Percentiles rank a stretch among this genome's conserved stretches.
Conservation (phyloP, 2,329 filamentous ascomycete genomes). For the Colletotrichum coccodes region DNA sequence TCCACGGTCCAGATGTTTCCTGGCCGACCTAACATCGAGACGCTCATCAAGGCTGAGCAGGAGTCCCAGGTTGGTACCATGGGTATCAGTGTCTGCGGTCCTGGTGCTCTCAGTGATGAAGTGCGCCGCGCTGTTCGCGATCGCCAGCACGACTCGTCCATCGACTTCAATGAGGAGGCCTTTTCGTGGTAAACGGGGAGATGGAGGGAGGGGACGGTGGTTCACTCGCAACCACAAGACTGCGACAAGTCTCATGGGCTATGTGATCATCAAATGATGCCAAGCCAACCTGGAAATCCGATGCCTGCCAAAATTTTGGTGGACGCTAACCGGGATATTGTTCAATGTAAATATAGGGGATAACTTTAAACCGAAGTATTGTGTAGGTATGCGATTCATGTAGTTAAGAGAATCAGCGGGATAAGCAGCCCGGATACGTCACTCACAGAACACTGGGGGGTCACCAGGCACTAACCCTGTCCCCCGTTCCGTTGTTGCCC, state of each 20-base stretch:
- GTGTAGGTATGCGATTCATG: conserved; percentile 1
- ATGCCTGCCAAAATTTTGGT: neutral
- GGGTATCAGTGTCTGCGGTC: conserved; percentile 80
- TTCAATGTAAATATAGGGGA: conserved; percentile 23
- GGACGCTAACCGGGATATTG: neutral
- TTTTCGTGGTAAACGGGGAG: conserved; percentile 65
- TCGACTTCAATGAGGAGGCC: conserved; percentile 84
- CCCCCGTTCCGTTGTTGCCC: neutral
- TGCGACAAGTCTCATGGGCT: neutral
- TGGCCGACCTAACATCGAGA: conserved; percentile 78
- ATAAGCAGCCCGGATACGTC: conserved; percentile 1
- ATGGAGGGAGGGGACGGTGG: neutral
- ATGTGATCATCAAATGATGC: no score
- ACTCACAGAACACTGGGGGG: neutral
- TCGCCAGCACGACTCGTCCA: conserved; percentile 71
- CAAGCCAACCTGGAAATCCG: neutral
- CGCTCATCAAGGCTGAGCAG: conserved; percentile 78
- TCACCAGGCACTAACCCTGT: neutral
- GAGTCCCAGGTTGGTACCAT: conserved; percentile 79
- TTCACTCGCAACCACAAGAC: no score
- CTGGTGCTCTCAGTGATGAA: conserved; percentile 79
- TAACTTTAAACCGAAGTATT: neutral
- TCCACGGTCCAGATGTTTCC: conserved; percentile 88
- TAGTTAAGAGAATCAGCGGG: neutral
- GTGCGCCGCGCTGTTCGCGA: conserved; percentile 74